Percentiles rank a stretch among this genome's conserved stretches.
Conservation (phyloP, 1,139 yeast species). For the Blastobotrys serpentis region DNA sequence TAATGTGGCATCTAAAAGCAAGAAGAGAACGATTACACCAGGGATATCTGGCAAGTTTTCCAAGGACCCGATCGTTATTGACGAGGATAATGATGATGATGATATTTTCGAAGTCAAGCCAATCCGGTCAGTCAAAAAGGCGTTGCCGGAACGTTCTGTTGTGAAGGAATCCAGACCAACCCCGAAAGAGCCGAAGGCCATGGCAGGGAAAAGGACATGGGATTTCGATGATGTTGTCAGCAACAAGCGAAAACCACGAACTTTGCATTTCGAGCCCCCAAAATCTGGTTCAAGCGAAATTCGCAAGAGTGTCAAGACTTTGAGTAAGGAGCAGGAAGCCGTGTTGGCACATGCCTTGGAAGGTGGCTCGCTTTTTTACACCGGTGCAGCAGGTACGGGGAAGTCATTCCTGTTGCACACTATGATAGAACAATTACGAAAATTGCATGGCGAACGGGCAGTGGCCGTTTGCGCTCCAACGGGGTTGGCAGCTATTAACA, state of each 20-base stretch:
- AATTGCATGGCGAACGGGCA: constrained; percentile 40
- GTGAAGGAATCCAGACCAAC: background rate
- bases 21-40: background rate
- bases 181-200: background rate
- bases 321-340: constrained; percentile 22
- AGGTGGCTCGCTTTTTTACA: constrained; percentile 53
- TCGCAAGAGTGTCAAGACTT: constrained; percentile 9
- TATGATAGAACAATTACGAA: constrained; percentile 49
- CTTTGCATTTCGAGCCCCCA: background rate
- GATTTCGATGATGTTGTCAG: constrained; percentile 2
- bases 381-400: constrained; percentile 98
- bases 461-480: constrained; percentile 90
- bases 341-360: constrained; percentile 18
- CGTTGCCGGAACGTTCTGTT: background rate
- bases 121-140: background rate
- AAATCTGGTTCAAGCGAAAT: background rate
- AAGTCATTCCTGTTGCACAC: constrained; percentile 72
- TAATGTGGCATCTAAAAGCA: background rate
- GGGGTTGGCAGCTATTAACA: constrained; percentile 73
- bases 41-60: constrained; percentile 2
- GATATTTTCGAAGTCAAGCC: constrained; percentile 3
- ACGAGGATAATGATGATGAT: background rate
- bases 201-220: background rate
- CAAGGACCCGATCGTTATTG: background rate
- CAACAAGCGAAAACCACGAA: constrained; percentile 5